Evolutionary conservation across 2,329 filamentous ascomycete species (phyloP), one percentile per base, ranked within the genome.

Genomic region (Talaromyces sp.): DNA sequence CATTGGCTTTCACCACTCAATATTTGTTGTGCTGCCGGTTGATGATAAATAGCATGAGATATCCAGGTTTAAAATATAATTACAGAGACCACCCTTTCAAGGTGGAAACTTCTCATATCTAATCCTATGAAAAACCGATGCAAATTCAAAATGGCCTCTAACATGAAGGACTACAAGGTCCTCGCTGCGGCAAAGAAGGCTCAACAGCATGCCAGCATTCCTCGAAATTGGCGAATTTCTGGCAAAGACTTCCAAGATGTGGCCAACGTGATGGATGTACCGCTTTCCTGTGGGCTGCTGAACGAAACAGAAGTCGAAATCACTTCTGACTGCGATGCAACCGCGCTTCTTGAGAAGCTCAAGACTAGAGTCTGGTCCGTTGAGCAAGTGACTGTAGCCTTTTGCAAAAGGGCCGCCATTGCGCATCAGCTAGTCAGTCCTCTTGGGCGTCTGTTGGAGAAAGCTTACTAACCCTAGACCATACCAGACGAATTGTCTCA

Each of bases 301-400:
- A 23, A 62, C 33, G 40, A 40, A 35, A 35, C n/a, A 56, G 60
- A 62, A 50, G 39, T 25, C 31, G 37, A 50, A 37, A 62, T 62
- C 18, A 62, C 60, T 9, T 58, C 42, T 28, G 33, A 62, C 23
- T 58, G 52, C 35, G 54, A 58, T 21, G 60, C 60, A 31, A 58
- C 60, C 9, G 54, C 52, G 9, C 35, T 62, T 31, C 33, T 58
- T 2, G 39, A 62, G 18, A 48, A 58, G 21, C 52, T 62, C 31
- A 52, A 33, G 35, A 12, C 23, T 39, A 21, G 25, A 40, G 31
- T 39, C 0, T 62, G 40, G 39, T 58, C 54, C 1, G 28, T 35
- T n/a, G 61, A 58, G 55, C 42, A 62, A 35, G 61, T 62, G 9
- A 79, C 77, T 2, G 78, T 75, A 35, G 84, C 84, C 0, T 87